These are phyloP conservation scores for Phyllosticta citriasiana DNA, from an alignment of 2,329 filamentous ascomycete species.

Conservation along the genomic window DNA sequence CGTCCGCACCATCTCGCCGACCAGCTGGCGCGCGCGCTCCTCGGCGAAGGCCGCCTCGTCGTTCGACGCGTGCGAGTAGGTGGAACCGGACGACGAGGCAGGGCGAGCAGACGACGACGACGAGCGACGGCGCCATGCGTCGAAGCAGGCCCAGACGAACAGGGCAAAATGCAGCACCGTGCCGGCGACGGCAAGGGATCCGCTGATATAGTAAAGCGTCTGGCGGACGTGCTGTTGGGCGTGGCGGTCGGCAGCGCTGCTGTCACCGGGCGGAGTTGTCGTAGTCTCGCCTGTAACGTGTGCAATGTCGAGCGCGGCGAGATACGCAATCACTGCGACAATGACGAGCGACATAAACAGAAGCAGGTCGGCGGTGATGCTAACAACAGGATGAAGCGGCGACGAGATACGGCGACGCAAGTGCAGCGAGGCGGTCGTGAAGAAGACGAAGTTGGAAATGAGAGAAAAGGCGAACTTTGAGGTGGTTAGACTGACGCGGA, in stretches of 20 bases:
- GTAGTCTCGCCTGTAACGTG: slow-evolving; percentile 10
- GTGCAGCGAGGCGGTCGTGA: slow-evolving; percentile 19
- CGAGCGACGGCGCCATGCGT: slow-evolving; percentile 18
- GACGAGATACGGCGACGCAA: slow-evolving; percentile 13
- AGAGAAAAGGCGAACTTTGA: slow-evolving; percentile 18
- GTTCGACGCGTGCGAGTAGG: background rate
- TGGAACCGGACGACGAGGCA: background rate
- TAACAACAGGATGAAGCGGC: slow-evolving; percentile 20
- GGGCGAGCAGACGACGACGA: background rate
- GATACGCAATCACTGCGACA: slow-evolving; percentile 19
- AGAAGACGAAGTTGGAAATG: slow-evolving; percentile 21
- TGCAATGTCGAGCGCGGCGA: slow-evolving; percentile 12
- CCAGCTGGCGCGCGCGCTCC: background rate
- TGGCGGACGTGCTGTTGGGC: background rate
- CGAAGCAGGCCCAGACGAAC: slow-evolving; percentile 30
- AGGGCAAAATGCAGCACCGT: slow-evolving; percentile 26
- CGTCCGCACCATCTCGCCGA: background rate
- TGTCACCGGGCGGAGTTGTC: slow-evolving; percentile 5
- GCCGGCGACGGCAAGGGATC: slow-evolving; percentile 16
- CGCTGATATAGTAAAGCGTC: background rate
- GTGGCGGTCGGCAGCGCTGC: slow-evolving; percentile 6
- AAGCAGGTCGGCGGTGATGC: slow-evolving; percentile 26
- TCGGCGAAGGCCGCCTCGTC: background rate
- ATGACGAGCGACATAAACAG: slow-evolving; percentile 25
- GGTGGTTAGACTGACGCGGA: background rate